These are phyloP conservation scores for Paramecium bursaria DNA, from an alignment of 73 alveolate species.

Conservation along the genomic window DNA sequence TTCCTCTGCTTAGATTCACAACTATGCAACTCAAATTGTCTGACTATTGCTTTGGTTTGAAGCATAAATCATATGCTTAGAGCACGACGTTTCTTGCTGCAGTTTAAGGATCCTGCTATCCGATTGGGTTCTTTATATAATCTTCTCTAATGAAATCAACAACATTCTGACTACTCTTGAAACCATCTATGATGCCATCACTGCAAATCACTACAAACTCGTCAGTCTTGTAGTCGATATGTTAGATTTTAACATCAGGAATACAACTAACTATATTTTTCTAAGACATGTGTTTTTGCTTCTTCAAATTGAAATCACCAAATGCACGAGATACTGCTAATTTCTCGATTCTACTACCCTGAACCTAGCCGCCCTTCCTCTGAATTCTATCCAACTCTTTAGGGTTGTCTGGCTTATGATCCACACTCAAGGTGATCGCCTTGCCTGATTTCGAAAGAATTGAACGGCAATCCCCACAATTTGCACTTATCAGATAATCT, in stretches of 20 bases:
- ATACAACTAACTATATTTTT: constrained; percentile 78
- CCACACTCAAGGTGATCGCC: constrained; percentile 76
- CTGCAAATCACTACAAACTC: constrained; percentile 91
- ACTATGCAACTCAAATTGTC: constrained; percentile 93
- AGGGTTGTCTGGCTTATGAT: constrained; percentile 84
- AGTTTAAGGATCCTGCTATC: constrained; percentile 74
- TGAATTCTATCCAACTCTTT: constrained; percentile 87
- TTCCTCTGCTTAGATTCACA: constrained; percentile 73
- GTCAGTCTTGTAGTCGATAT: constrained; percentile 74
- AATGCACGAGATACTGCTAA: constrained; percentile 93
- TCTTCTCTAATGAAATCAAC: constrained; percentile 76
- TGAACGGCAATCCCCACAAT: constrained; percentile 95
- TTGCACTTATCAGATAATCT: constrained; percentile 86
- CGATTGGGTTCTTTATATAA: constrained; percentile 64
- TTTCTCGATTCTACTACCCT: constrained; percentile 87
- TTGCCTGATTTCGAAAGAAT: constrained; percentile 80
- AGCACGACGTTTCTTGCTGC: constrained; percentile 78
- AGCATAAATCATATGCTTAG: constrained; percentile 77
- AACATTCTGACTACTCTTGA: constrained; percentile 76
- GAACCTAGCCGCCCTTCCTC: constrained; percentile 88
- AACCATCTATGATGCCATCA: constrained; percentile 96
- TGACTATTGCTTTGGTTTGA: constrained; percentile 79
- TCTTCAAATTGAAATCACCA: constrained; percentile 93
- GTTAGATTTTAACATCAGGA: constrained; percentile 86
- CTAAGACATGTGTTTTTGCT: constrained; percentile 68